Evolutionary conservation across 495 filamentous ascomycete species (phyloP).

Genomic region (Thermochaetoides thermophila): DNA sequence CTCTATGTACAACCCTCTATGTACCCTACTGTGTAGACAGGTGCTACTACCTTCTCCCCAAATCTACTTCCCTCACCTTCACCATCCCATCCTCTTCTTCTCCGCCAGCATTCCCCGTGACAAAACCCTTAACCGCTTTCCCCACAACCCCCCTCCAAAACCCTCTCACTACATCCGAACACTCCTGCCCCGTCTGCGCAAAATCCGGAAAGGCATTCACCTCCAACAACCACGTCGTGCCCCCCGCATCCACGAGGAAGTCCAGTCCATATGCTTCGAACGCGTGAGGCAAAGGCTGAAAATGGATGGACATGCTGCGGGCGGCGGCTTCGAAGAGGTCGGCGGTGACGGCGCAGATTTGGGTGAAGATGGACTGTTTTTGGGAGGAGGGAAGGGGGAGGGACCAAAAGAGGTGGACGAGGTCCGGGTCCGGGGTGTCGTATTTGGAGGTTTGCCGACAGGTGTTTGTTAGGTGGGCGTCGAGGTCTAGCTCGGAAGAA

Average conservation of each 20-base stretch:
- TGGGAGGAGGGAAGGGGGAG: conserved; percentile 26
- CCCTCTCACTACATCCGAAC: conserved; percentile 53
- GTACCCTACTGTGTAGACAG: background rate
- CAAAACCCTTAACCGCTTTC: conserved; percentile 37
- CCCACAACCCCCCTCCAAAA: conserved; percentile 62
- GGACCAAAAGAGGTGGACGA: conserved; percentile 56
- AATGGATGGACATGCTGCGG: conserved; percentile 68
- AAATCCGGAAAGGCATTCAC: conserved; percentile 98
- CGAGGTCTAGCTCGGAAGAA: conserved; percentile 38
- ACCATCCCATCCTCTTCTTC: conserved; percentile 17
- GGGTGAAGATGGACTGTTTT: conserved; percentile 41
- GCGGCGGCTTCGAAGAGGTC: conserved; percentile 79
- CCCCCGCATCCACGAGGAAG: conserved; percentile 60
- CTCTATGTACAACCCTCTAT: background rate
- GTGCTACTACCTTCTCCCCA: conserved; percentile 16
- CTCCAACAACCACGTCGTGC: conserved; percentile 63
- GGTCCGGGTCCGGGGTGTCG: conserved; percentile 3
- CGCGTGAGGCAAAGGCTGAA: conserved; percentile 72
- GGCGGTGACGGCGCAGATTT: conserved; percentile 56
- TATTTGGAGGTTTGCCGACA: conserved; percentile 53
- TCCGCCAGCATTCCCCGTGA: conserved; percentile 5
- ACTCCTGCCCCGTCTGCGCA: conserved; percentile 65
- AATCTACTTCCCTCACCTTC: conserved; percentile 19
- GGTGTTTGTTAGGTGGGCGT: conserved; percentile 84
- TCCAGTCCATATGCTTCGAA: conserved; percentile 92